A percentile compares a stretch with the other conserved stretches of the same genome.
Conservation (phyloP, 2,329 filamentous ascomycete genomes). For the Xylaria sp. region DNA sequence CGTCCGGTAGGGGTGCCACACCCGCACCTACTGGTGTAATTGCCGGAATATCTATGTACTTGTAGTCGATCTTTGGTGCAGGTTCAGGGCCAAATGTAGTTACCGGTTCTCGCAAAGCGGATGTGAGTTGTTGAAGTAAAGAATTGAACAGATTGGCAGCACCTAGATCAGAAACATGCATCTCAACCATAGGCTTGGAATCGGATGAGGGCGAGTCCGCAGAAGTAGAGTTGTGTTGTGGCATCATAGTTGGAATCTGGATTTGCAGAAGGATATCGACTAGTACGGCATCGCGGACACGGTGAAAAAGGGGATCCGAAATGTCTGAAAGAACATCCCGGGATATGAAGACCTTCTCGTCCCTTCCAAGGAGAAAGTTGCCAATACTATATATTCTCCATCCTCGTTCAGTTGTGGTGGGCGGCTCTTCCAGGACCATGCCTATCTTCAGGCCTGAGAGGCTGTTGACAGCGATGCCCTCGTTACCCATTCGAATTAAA, state of each 20-base stretch:
- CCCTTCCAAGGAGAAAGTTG: constrained; percentile 81
- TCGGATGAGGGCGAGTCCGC: constrained; percentile 48
- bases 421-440: constrained; percentile 71
- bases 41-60: constrained; percentile 63
- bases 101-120: constrained; percentile 58
- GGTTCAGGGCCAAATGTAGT: constrained; percentile 54
- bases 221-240: constrained; percentile 44
- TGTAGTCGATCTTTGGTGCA: constrained; percentile 46
- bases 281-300: constrained; percentile 76
- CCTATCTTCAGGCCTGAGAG: constrained; percentile 71
- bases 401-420: constrained; percentile 54
- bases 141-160: constrained; percentile 53
- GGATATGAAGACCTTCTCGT: constrained; percentile 86
- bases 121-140: constrained; percentile 59
- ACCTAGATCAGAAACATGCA: constrained; percentile 39
- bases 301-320: constrained; percentile 84
- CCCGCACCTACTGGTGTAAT: constrained; percentile 66
- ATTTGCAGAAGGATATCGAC: constrained; percentile 78
- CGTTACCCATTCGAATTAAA: constrained; percentile 57
- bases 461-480: constrained; percentile 62
- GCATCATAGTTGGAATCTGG: constrained; percentile 40
- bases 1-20: constrained; percentile 75
- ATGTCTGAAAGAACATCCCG: constrained; percentile 80
- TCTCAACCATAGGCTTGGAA: constrained; percentile 40
- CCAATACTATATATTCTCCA: constrained; percentile 86